Conservation (phyloP, 2,329 filamentous ascomycete genomes). For the Xylariaceae sp. region DNA sequence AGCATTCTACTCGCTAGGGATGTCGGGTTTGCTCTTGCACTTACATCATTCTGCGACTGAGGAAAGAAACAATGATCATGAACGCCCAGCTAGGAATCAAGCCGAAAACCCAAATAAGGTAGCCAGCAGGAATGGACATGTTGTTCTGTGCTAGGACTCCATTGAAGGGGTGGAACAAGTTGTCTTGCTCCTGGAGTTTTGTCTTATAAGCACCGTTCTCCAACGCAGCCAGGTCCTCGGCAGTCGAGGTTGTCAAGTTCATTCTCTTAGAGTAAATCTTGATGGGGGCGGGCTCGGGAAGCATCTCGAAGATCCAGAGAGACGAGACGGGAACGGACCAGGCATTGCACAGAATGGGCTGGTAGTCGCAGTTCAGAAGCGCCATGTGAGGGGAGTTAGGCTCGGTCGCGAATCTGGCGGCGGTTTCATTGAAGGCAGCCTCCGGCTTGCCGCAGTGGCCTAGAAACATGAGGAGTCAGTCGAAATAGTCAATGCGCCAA, state of each 20-base stretch:
- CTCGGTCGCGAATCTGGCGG: constrained; percentile 55
- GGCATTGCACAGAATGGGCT: constrained; percentile 68
- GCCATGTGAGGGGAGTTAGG: constrained; percentile 62
- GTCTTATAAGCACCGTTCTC: constrained; percentile 47
- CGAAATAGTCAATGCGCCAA: background rate
- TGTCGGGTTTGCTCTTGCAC: constrained; percentile 32
- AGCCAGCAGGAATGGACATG: constrained; percentile 60
- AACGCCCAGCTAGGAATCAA: constrained; percentile 69
- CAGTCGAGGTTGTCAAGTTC: constrained; percentile 64
- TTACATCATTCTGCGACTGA: constrained; percentile 72
- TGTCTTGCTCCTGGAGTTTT: constrained; percentile 46
- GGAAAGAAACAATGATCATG: constrained; percentile 69
- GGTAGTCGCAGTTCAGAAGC: constrained; percentile 66
- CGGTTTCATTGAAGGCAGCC: constrained; percentile 61
- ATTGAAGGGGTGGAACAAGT: constrained; percentile 71
- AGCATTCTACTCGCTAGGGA: constrained; percentile 11
- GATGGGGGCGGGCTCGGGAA: constrained; percentile 58
- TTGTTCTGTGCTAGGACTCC: constrained; percentile 59
- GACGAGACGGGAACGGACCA: constrained; percentile 62
- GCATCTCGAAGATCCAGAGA: constrained; percentile 63
- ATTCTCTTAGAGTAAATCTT: constrained; percentile 61
- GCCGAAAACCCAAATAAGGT: constrained; percentile 61
- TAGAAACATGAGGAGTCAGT: constrained; percentile 12
- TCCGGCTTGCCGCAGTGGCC: constrained; percentile 63
- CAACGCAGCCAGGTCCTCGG: constrained; percentile 57